A percentile compares a stretch with the other conserved stretches of the same genome.
Evolutionary conservation across 2,329 filamentous ascomycete species (phyloP).

Genomic region (Chalaropsis thielavioides): DNA sequence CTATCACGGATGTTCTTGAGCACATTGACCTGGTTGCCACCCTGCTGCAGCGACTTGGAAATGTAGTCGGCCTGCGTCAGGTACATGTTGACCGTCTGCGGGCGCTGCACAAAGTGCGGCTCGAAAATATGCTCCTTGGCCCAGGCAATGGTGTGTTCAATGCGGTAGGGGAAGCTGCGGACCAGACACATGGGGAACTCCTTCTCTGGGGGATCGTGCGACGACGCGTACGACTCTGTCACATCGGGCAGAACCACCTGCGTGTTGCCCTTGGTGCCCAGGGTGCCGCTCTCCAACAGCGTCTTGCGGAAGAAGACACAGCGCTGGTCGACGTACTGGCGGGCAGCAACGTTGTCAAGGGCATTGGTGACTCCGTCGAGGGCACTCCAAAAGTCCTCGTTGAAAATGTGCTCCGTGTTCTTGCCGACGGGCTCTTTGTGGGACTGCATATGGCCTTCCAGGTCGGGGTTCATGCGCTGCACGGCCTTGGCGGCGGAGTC

Average conservation of each 20-base stretch:
- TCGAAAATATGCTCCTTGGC: slow-evolving; percentile 84
- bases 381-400: slow-evolving; percentile 77
- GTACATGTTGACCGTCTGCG: slow-evolving; percentile 89
- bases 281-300: slow-evolving; percentile 85
- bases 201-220: slow-evolving; percentile 93
- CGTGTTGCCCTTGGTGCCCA: slow-evolving; percentile 98
- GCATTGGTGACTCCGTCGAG: slow-evolving; percentile 93
- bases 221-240: slow-evolving; percentile 90
- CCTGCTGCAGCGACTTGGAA: slow-evolving; percentile 73
- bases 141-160: slow-evolving; percentile 98
- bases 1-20: slow-evolving; percentile 81
- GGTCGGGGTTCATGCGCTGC: slow-evolving; percentile 86
- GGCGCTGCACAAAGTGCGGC: slow-evolving; percentile 80
- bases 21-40: slow-evolving; percentile 87
- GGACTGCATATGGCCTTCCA: slow-evolving; percentile 70
- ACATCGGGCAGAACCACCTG: slow-evolving; percentile 84
- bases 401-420: slow-evolving; percentile 88
- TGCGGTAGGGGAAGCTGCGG: slow-evolving; percentile 92
- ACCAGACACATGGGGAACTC: slow-evolving; percentile 99
- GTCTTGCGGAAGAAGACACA: slow-evolving; percentile 99
- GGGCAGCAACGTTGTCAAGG: slow-evolving; percentile 90
- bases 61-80: slow-evolving; percentile 84
- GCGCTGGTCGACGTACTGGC: slow-evolving; percentile 88
- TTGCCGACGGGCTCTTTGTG: slow-evolving; percentile 79
- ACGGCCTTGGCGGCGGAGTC: slow-evolving; percentile 85